Conservation (phyloP, 768 basidiomycete genomes). For the Lyophyllum semitale region DNA sequence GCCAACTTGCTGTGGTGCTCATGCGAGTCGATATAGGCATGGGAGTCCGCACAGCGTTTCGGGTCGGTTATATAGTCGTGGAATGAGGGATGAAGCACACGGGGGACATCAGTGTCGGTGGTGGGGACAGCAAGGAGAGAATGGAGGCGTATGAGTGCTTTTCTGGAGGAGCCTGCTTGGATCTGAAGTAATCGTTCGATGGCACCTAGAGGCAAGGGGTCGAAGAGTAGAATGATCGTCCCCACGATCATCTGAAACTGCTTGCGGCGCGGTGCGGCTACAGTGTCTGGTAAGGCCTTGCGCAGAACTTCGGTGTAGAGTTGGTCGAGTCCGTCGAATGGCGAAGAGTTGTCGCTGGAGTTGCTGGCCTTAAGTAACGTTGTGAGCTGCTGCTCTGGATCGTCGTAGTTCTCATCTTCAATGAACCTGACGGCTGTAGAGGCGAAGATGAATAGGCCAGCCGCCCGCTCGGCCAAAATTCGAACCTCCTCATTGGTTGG, state of each 20-base stretch:
- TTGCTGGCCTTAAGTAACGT: not conserved
- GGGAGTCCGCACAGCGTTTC: not conserved
- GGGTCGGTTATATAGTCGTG: constrained; percentile 10
- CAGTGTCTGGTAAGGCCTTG: constrained; percentile 4
- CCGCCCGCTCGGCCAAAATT: not conserved
- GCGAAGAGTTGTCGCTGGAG: not conserved
- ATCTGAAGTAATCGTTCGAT: constrained; percentile 5
- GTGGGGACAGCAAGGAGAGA: constrained; percentile 5
- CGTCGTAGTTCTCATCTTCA: constrained; percentile 8
- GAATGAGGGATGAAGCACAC: constrained; percentile 12
- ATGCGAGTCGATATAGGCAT: not conserved
- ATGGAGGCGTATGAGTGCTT: constrained; percentile 4
- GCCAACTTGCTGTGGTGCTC: constrained; percentile 5
- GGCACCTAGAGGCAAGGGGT: constrained; percentile 1
- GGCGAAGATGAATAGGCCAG: constrained; percentile 10
- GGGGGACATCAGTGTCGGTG: constrained; percentile 2
- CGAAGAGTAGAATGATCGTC: constrained; percentile 3
- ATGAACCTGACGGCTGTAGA: constrained; percentile 11
- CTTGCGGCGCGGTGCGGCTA: not conserved
- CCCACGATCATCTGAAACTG: constrained; percentile 7
- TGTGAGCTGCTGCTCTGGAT: constrained; percentile 7
- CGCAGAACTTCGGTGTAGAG: constrained; percentile 5
- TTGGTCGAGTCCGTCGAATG: constrained; percentile 2
- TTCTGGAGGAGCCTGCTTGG: not conserved
- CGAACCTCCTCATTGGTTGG: constrained; percentile 1